Evolutionary conservation across 768 basidiomycete species (phyloP), one percentile per base, ranked within the genome.

Genomic region (Hericium alpestre): DNA sequence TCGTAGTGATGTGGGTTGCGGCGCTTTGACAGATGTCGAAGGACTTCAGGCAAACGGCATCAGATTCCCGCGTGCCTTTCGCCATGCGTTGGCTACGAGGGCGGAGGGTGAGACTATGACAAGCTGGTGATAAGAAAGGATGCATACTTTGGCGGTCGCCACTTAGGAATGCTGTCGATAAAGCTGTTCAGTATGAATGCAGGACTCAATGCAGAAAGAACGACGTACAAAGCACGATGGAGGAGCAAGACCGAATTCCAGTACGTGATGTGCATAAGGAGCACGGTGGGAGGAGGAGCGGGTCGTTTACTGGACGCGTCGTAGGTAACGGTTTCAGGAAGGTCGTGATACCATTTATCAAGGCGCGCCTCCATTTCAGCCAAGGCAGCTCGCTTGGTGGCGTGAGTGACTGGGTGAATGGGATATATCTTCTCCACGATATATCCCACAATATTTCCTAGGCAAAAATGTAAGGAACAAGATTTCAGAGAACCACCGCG

Each of bases 21-120:
- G 89, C 87, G 52, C 78, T 74, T 66, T 87, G 84, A 15, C 86
- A 84, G 13, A 87, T 72, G 64, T 90, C 89, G 59, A 90, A 85
- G 1, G 87, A 82, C 65, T 85, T 84, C 55, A 79, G 68, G 23
- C 81, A 81, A 8, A 74, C 62, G 0, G 79, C 76, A 41, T 75
- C 73, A 4, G 67, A 65, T 18, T 67, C 67, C 38, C 61, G 56
- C 0, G 51, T 51, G 39, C 54, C 23, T 23, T 53, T 61, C 27
- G 56, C 46, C 27, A 48, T 10, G 46, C 40, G 38, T 61, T 38
- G 51, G 39, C 47, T n/a, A 59, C 49, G 52, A 25, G 8, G 2
- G 22, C 43, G 10, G 43, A 15, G 1, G 1, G 22, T 46, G 8
- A 46, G 43, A 7, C 9, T 32, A 1, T 32, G 32, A 32, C 32